phyloP scores from a whole-genome alignment of 108 stramenopile species.

The Cyclotella kingstonii region DNA sequence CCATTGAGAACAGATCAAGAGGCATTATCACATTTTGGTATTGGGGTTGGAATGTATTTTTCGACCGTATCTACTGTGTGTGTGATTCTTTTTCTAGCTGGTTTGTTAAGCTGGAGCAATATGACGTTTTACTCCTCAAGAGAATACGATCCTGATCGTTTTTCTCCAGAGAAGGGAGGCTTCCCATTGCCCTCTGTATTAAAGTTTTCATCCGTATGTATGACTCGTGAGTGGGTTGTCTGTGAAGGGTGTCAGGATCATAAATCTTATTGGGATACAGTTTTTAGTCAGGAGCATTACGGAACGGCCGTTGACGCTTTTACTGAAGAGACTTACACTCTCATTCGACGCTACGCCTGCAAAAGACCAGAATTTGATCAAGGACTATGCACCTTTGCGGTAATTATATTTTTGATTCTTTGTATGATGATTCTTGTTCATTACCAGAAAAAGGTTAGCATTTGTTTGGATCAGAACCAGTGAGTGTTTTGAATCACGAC shows the following conservation, averaged over 20 bases:
- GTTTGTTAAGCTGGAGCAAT: constrained; percentile 16
- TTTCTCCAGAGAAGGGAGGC: constrained; percentile 1
- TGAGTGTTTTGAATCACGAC: too few relatives aligned
- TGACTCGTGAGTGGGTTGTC: constrained; percentile 10
- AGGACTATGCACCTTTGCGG: constrained; percentile 7
- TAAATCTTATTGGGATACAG: background rate
- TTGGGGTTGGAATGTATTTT: constrained; percentile 28
- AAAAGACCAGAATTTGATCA: constrained; percentile 1
- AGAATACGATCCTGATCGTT: constrained; percentile 5
- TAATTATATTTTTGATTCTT: constrained; percentile 5
- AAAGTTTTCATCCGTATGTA: constrained; percentile 18
- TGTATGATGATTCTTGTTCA: too few relatives aligned
- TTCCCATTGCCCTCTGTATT: background rate
- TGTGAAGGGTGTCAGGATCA: constrained; percentile 16
- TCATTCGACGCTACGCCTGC: constrained; percentile 8
- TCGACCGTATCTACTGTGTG: constrained; percentile 7
- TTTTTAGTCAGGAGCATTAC: background rate
- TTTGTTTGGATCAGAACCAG: too few relatives aligned
- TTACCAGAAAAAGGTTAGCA: too few relatives aligned
- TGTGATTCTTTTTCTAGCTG: background rate
- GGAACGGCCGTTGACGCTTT: background rate
- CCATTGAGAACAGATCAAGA: constrained; percentile 1
- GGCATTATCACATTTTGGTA: constrained; percentile 22
- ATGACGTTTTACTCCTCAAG: constrained; percentile 15
- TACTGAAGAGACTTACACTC: background rate